A percentile compares a stretch with the other conserved stretches of the same genome.
These are phyloP conservation scores for Zelonia costaricensis DNA, from an alignment of 208 protist species.

Conservation along the genomic window DNA sequence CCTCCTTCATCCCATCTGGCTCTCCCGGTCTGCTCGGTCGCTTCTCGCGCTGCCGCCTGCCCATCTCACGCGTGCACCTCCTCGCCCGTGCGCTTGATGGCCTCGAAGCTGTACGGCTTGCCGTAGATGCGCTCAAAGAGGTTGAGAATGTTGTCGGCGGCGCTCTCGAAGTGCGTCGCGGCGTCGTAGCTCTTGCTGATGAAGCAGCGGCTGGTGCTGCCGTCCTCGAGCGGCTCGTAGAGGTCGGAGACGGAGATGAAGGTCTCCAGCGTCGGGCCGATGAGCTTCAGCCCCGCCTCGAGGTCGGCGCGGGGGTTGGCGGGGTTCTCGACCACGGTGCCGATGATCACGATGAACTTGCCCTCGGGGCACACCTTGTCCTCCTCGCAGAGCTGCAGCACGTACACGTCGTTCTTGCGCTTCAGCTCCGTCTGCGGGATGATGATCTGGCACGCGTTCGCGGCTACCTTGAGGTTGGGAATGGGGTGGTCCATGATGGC, in stretches of 20 bases:
- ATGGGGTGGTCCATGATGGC: constrained; percentile 97
- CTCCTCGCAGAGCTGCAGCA: constrained; percentile 91
- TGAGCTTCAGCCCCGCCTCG: constrained; percentile 89
- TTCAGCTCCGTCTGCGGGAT: constrained; percentile 96
- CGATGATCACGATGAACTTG: constrained; percentile 98
- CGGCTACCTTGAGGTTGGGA: constrained; percentile 62
- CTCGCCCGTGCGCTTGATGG: constrained; percentile 56
- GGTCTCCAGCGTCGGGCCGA: constrained; percentile 91
- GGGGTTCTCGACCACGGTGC: constrained; percentile 96
- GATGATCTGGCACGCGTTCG: constrained; percentile 97
- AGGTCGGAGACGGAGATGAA: constrained; percentile 92
- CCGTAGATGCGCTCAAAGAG: constrained; percentile 97
- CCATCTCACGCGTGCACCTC: constrained; percentile 24
- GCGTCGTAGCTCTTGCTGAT: constrained; percentile 97
- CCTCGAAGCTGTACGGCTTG: constrained; percentile 88
- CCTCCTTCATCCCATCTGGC: not conserved
- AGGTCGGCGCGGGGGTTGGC: constrained; percentile 95
- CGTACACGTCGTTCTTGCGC: constrained; percentile 98
- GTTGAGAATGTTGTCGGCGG: constrained; percentile 95
- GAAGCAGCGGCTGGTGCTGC: constrained; percentile 90
- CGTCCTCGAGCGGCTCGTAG: constrained; percentile 93
- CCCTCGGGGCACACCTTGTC: constrained; percentile 97
- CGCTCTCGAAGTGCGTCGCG: constrained; percentile 99
- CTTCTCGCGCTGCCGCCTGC: not conserved
- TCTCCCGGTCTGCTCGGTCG: not conserved